These are phyloP conservation scores for Sisymbrium irio DNA, from an alignment of 345 rosid species.

Conservation along the genomic window DNA sequence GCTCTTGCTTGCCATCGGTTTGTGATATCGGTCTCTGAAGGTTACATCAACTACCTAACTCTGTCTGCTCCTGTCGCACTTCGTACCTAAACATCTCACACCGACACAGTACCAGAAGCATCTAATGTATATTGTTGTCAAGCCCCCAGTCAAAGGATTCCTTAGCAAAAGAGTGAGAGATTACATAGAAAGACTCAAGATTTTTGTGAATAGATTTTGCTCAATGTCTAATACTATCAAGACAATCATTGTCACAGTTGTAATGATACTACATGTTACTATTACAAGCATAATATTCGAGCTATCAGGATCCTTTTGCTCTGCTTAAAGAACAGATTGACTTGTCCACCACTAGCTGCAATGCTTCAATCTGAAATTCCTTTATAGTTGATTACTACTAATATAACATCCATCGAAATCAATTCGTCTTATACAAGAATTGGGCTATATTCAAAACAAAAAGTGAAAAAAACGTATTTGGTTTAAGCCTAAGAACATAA, in stretches of 20 bases:
- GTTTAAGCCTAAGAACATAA: background rate
- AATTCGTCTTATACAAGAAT: background rate
- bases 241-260: background rate
- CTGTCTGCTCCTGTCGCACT: constrained; percentile 49
- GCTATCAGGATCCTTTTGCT: background rate
- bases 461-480: background rate
- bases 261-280: background rate
- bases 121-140: constrained; percentile 16
- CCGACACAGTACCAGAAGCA: background rate
- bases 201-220: constrained; percentile 17
- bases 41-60: constrained; percentile 41
- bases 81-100: constrained; percentile 22
- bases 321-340: background rate
- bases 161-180: background rate
- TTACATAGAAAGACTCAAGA: constrained; percentile 4
- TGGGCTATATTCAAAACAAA: background rate
- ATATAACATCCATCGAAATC: background rate
- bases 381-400: too few relatives aligned
- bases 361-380: background rate
- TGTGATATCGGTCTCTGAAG: constrained; percentile 54
- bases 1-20: constrained; percentile 64
- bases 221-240: constrained; percentile 15
- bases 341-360: background rate
- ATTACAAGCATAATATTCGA: background rate
- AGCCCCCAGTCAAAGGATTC: background rate